Conservation (phyloP, 495 filamentous ascomycete species). For the Hypoxylon crocopeplum region DNA sequence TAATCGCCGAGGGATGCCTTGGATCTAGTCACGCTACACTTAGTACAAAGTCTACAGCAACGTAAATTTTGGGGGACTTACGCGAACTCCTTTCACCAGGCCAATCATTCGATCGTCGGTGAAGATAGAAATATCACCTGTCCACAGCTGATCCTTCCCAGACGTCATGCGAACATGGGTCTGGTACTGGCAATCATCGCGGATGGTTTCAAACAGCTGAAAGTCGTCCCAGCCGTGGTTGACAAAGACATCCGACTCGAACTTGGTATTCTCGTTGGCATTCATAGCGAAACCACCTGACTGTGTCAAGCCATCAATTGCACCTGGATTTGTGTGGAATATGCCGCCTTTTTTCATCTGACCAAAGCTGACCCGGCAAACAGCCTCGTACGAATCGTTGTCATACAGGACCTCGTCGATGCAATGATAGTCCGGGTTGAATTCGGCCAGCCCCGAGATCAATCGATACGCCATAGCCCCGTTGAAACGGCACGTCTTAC, state of each 20-base stretch:
- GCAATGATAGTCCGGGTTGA: constrained; percentile 60
- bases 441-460: constrained; percentile 61
- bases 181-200: constrained; percentile 59
- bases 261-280: constrained; percentile 62
- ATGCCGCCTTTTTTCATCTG: constrained; percentile 49
- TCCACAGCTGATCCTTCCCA: constrained; percentile 42
- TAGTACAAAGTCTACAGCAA: background rate
- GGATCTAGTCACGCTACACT: constrained; percentile 3
- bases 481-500: constrained; percentile 53
- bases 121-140: constrained; percentile 49
- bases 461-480: constrained; percentile 64
- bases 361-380: constrained; percentile 59
- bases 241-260: constrained; percentile 63
- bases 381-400: constrained; percentile 62
- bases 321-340: constrained; percentile 59
- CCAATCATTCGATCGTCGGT: constrained; percentile 50
- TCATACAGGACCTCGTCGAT: constrained; percentile 67
- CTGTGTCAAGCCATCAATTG: constrained; percentile 59
- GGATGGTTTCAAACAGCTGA: constrained; percentile 60
- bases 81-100: too few species aligned
- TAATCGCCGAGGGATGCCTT: constrained; percentile 26
- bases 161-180: constrained; percentile 61
- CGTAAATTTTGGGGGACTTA: constrained; percentile 26
- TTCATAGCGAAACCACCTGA: constrained; percentile 68
- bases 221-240: constrained; percentile 69